Conservation (phyloP, 257 asterid genomes). For the Nyctanthes arbortristis region DNA sequence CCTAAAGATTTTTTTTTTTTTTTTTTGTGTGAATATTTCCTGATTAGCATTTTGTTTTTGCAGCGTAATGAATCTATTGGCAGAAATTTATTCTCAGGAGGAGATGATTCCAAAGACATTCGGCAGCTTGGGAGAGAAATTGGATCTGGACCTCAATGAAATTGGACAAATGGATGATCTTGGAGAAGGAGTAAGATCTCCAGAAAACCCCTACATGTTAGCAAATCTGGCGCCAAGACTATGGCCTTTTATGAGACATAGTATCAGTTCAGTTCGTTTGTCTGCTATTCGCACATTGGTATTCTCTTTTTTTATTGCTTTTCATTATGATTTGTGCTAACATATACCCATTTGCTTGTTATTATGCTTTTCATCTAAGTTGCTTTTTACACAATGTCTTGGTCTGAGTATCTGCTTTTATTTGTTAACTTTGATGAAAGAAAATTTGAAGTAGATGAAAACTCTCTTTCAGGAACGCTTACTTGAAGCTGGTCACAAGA, state of each 20-base stretch:
- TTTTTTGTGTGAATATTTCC: slow-evolving; percentile 17
- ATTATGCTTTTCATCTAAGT: background rate
- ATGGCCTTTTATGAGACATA: slow-evolving; percentile 99
- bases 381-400: slow-evolving; percentile 4
- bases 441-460: slow-evolving; percentile 4
- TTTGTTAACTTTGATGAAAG: slow-evolving; percentile 5
- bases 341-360: slow-evolving; percentile 11
- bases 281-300: slow-evolving; percentile 99
- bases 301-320: slow-evolving; percentile 25
- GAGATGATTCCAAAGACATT: slow-evolving; percentile 82
- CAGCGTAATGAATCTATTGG: slow-evolving; percentile 99
- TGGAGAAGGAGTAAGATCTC: slow-evolving; percentile 68
- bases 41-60: slow-evolving; percentile 44
- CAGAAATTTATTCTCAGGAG: slow-evolving; percentile 97
- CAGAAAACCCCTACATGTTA: slow-evolving; percentile 72
- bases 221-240: slow-evolving; percentile 91
- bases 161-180: slow-evolving; percentile 47
- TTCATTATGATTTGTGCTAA: slow-evolving; percentile 11
- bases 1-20: slow-evolving; percentile 19
- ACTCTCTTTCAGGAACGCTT: slow-evolving; percentile 80
- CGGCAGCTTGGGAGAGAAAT: slow-evolving; percentile 45
- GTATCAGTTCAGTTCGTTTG: slow-evolving; percentile 92
- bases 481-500: slow-evolving; percentile 89
- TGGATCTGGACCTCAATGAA: slow-evolving; percentile 86
- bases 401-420: slow-evolving; percentile 17